These are phyloP conservation scores for Tolypocladium pustulatum DNA, from an alignment of 2,329 filamentous ascomycete genomes.

Conservation along the genomic window DNA sequence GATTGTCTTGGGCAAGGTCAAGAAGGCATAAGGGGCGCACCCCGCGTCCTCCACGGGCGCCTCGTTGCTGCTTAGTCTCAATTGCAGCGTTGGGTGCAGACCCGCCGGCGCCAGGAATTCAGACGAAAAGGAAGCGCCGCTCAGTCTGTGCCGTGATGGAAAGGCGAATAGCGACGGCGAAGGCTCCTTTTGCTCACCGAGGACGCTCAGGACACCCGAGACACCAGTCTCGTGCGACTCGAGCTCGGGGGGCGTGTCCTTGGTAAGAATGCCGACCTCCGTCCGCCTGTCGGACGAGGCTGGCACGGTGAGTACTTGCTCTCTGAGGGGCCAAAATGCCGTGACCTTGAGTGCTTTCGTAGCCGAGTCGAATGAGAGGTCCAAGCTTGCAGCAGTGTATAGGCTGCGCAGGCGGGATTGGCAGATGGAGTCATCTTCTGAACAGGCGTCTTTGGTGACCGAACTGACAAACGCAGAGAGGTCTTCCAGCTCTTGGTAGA, in stretches of 20 bases:
- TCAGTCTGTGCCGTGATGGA: constrained; percentile 63
- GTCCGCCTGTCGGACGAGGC: constrained; percentile 42
- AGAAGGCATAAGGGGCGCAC: constrained; percentile 68
- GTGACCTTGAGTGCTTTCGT: constrained; percentile 56
- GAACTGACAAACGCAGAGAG: constrained; percentile 45
- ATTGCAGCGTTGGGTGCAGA: constrained; percentile 69
- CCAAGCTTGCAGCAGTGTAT: constrained; percentile 50
- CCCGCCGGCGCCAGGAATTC: constrained; percentile 63
- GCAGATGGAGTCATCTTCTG: constrained; percentile 35
- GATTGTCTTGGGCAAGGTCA: constrained; percentile 70
- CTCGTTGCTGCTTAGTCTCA: constrained; percentile 46
- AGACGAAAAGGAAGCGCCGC: constrained; percentile 46
- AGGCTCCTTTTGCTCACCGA: constrained; percentile 63
- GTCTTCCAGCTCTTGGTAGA: constrained; percentile 53
- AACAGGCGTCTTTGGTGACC: constrained; percentile 41
- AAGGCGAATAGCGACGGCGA: constrained; percentile 76
- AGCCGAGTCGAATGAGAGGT: constrained; percentile 66
- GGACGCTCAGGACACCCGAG: constrained; percentile 65
- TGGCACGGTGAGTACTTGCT: constrained; percentile 28
- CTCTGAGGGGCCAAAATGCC: constrained; percentile 47
- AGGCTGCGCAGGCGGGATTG: constrained; percentile 30
- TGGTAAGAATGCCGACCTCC: constrained; percentile 71
- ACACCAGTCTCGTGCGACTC: constrained; percentile 68
- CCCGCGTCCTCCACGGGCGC: constrained; percentile 41
- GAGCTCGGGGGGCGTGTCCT: constrained; percentile 46